Percentiles rank a stretch among this genome's conserved stretches.
These are phyloP conservation scores for Coemansia sp. DNA, from an alignment of 192 early-diverging fungal genomes.

Conservation along the genomic window DNA sequence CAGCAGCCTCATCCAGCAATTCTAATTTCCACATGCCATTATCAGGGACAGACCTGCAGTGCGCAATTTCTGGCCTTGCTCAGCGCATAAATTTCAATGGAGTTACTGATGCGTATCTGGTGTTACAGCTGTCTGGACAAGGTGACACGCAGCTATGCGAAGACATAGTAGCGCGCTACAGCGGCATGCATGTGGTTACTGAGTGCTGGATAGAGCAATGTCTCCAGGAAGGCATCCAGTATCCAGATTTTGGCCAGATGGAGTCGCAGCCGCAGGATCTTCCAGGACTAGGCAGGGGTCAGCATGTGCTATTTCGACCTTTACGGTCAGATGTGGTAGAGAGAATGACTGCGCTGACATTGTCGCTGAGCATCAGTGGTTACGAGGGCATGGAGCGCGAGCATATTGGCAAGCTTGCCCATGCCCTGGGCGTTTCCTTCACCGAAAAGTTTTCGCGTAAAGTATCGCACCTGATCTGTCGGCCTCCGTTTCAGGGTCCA, in stretches of 20 bases:
- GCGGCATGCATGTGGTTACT: constrained; percentile 48
- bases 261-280: not conserved
- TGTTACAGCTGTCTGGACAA: constrained; percentile 28
- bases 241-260: constrained; percentile 33
- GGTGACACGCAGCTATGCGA: constrained; percentile 18
- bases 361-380: constrained; percentile 58
- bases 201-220: constrained; percentile 66
- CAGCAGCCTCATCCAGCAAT: not conserved
- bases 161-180: not conserved
- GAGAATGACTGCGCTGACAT: not conserved
- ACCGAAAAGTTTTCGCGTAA: constrained; percentile 58
- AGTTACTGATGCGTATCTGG: constrained; percentile 17
- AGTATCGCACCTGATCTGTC: constrained; percentile 73
- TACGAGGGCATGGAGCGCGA: constrained; percentile 60
- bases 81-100: not conserved
- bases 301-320: constrained; percentile 50
- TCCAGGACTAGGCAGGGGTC: constrained; percentile 26
- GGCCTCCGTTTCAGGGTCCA: constrained; percentile 58
- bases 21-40: not conserved
- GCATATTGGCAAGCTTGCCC: constrained; percentile 55
- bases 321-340: constrained; percentile 3
- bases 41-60: not conserved
- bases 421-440: constrained; percentile 47
- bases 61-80: constrained; percentile 8
- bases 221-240: constrained; percentile 38